Evolutionary conservation across 129 eudicot species (phyloP).

Genomic region (Escallonia herrerae): DNA sequence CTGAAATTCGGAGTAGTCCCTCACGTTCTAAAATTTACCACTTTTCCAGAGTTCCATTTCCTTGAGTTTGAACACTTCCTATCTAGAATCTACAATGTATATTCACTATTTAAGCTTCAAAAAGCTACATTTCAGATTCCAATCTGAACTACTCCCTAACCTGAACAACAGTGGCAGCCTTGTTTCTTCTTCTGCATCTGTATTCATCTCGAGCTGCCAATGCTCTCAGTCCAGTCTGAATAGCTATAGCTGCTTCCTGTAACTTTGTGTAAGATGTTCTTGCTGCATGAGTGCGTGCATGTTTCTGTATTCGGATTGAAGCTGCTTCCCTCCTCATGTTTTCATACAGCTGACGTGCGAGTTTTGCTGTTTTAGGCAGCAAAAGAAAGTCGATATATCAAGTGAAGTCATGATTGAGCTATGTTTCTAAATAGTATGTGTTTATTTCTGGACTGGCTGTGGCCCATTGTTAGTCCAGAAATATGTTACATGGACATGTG

Average conservation of each 20-base stretch:
- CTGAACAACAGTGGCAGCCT: constrained; percentile 87
- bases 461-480: too few relatives aligned
- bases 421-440: too few relatives aligned
- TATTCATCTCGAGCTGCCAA: constrained; percentile 88
- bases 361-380: constrained; percentile 45
- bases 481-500: too few relatives aligned
- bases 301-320: constrained; percentile 81
- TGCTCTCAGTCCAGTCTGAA: constrained; percentile 87
- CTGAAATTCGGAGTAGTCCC: too few relatives aligned
- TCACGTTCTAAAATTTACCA: neutral
- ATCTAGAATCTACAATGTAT: neutral
- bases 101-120: neutral
- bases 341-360: constrained; percentile 72
- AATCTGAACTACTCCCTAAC: constrained; percentile 23
- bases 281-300: constrained; percentile 61
- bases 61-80: neutral
- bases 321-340: constrained; percentile 80
- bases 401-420: neutral
- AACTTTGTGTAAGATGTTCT: constrained; percentile 58
- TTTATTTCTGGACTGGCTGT: neutral
- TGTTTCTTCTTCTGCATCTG: constrained; percentile 70
- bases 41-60: neutral
- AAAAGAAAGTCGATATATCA: constrained; percentile 14
- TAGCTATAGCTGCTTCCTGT: constrained; percentile 50
- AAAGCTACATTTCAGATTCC: neutral